Percentiles rank a stretch among this genome's conserved stretches.
Conservation (phyloP, 176 grass and related monocot genomes). For the Canna indica region DNA sequence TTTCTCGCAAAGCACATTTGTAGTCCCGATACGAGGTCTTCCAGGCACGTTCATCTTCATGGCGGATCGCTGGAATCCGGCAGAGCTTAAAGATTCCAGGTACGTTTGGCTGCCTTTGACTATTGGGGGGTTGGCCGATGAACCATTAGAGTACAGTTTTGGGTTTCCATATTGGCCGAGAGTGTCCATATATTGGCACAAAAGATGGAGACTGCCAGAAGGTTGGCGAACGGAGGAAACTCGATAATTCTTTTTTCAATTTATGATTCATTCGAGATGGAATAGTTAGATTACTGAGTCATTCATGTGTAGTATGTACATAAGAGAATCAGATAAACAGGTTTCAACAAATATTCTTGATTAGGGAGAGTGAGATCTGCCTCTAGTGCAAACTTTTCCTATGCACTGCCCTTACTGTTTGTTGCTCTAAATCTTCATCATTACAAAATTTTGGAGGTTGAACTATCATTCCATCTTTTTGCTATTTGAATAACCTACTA, state of each 20-base stretch:
- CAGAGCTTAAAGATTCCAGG: constrained; percentile 63
- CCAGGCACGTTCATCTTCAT: constrained; percentile 86
- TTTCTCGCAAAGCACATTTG: constrained; percentile 89
- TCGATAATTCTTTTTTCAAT: neutral
- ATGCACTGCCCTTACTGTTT: too few species aligned
- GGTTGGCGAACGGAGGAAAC: constrained; percentile 53
- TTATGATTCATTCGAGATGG: neutral
- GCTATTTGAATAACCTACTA: too few species aligned
- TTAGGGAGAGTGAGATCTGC: neutral
- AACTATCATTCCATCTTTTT: too few species aligned
- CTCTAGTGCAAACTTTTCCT: too few species aligned
- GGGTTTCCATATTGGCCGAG: constrained; percentile 90
- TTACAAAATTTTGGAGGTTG: too few species aligned
- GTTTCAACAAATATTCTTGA: neutral
- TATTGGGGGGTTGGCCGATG: constrained; percentile 66
- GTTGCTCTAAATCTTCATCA: too few species aligned
- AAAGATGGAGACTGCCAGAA: constrained; percentile 61
- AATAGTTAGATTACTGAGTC: neutral
- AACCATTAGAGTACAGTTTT: constrained; percentile 90
- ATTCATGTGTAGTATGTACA: constrained; percentile 38
- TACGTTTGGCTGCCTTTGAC: constrained; percentile 83
- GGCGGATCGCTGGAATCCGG: constrained; percentile 94
- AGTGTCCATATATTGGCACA: constrained; percentile 93
- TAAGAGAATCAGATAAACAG: neutral
- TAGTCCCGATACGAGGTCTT: constrained; percentile 59